Percentiles rank a stretch among this genome's conserved stretches.
Conservation (phyloP, 805 yeast species). For the Soucietia sequanensis region DNA sequence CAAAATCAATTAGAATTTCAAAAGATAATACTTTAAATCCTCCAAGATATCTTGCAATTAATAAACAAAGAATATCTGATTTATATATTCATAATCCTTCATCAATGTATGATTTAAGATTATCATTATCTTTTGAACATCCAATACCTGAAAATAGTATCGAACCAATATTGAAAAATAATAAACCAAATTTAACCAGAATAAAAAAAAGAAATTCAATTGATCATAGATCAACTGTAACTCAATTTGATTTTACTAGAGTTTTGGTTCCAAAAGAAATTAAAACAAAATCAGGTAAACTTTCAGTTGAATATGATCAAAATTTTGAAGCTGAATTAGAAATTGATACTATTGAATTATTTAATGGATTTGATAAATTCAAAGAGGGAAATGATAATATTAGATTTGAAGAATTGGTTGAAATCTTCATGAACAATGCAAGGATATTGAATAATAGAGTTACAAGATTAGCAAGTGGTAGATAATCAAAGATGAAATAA, state of each 20-base stretch:
- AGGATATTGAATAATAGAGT: constrained; percentile 43
- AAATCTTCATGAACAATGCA: constrained; percentile 43
- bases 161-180: constrained; percentile 47
- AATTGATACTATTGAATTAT: constrained; percentile 37
- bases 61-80: constrained; percentile 72
- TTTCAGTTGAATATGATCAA: constrained; percentile 33
- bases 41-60: constrained; percentile 68
- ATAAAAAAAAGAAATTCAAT: constrained; percentile 72
- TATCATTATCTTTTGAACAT: constrained; percentile 73
- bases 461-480: constrained; percentile 32
- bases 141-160: constrained; percentile 64
- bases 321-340: constrained; percentile 41
- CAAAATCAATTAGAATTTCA: constrained; percentile 63
- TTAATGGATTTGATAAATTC: constrained; percentile 41
- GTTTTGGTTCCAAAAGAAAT: constrained; percentile 42
- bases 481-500: too few relatives aligned
- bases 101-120: constrained; percentile 70
- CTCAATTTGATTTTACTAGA: constrained; percentile 70
- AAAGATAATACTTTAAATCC: constrained; percentile 59
- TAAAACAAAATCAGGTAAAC: constrained; percentile 37
- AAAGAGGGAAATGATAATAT: constrained; percentile 36
- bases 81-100: constrained; percentile 73
- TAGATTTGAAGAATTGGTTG: constrained; percentile 45
- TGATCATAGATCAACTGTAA: constrained; percentile 70
- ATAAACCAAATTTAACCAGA: constrained; percentile 56